These are phyloP conservation scores for carrot (Daucus carota) DNA, from an alignment of 129 eudicot species.

Conservation along the genomic window DNA sequence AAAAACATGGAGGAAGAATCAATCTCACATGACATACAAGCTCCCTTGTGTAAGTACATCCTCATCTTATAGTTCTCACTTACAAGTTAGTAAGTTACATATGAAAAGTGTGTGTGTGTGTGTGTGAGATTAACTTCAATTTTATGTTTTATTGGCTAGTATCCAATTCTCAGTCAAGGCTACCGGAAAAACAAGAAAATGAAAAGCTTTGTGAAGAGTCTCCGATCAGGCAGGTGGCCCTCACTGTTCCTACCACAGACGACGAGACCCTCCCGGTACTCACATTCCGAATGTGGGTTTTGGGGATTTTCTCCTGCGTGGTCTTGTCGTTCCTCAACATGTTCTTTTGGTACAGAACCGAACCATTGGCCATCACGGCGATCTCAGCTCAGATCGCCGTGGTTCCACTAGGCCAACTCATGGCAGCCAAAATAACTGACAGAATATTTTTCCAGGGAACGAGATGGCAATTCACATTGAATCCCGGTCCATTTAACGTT, in stretches of 20 bases:
- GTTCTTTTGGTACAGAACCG: constrained; percentile 94
- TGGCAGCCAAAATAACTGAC: constrained; percentile 72
- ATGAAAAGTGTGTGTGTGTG: not conserved
- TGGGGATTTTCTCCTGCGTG: constrained; percentile 72
- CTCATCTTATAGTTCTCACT: too few species aligned
- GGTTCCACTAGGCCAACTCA: constrained; percentile 84
- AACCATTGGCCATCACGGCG: constrained; percentile 85
- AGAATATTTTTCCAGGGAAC: constrained; percentile 52
- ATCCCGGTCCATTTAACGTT: constrained; percentile 91
- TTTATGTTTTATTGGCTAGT: not conserved
- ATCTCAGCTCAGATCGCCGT: constrained; percentile 95
- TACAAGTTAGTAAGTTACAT: too few species aligned
- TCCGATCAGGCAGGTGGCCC: constrained; percentile 78
- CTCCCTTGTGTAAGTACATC: constrained; percentile 35
- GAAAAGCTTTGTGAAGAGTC: constrained; percentile 21
- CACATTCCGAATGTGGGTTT: constrained; percentile 90
- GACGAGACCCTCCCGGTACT: constrained; percentile 76
- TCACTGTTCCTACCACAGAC: constrained; percentile 77
- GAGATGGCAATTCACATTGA: constrained; percentile 62
- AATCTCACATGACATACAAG: constrained; percentile 30
- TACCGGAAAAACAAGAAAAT: not conserved
- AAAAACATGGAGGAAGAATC: constrained; percentile 24
- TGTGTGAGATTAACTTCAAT: not conserved
- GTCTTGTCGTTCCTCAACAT: constrained; percentile 79
- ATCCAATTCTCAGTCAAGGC: not conserved